Evolutionary conservation across 2,329 filamentous ascomycete genomes (phyloP).

Genomic region (Alternaria sp.): DNA sequence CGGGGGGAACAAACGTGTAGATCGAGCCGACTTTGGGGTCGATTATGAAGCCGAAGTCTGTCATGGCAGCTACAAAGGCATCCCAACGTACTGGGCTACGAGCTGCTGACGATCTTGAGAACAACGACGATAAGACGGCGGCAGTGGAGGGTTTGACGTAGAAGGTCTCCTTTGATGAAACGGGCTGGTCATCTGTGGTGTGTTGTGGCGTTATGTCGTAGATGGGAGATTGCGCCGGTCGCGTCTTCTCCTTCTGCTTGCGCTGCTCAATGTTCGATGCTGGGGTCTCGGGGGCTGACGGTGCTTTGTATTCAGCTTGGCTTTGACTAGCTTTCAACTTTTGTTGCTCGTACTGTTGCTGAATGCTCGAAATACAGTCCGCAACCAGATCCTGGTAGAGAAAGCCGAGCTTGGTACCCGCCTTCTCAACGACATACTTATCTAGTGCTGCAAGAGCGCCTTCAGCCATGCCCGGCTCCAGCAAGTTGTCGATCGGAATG

Average conservation of each 20-base stretch:
- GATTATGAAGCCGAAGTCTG: slow-evolving; percentile 18
- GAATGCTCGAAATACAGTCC: background rate
- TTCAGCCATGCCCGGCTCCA: slow-evolving; percentile 49
- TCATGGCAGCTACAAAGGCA: slow-evolving; percentile 19
- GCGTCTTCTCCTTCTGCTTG: slow-evolving; percentile 4
- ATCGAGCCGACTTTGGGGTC: slow-evolving; percentile 20
- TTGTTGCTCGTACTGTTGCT: background rate
- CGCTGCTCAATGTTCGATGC: background rate
- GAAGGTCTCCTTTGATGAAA: slow-evolving; percentile 19
- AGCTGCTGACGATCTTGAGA: slow-evolving; percentile 26
- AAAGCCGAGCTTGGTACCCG: slow-evolving; percentile 10
- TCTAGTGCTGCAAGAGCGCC: slow-evolving; percentile 48
- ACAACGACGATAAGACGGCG: slow-evolving; percentile 47
- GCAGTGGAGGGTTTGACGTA: slow-evolving; percentile 50
- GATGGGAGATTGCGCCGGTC: background rate
- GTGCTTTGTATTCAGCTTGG: background rate
- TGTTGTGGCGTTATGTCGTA: background rate
- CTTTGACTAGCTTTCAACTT: background rate
- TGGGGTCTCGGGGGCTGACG: background rate
- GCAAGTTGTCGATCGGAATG: slow-evolving; percentile 52
- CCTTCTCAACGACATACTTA: slow-evolving; percentile 47
- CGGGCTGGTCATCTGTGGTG: background rate
- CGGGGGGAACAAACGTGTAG: slow-evolving; percentile 17
- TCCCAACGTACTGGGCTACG: slow-evolving; percentile 28
- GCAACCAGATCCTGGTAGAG: slow-evolving; percentile 1